These are phyloP conservation scores for Viola odorata DNA, from an alignment of 345 rosid genomes.

Conservation along the genomic window DNA sequence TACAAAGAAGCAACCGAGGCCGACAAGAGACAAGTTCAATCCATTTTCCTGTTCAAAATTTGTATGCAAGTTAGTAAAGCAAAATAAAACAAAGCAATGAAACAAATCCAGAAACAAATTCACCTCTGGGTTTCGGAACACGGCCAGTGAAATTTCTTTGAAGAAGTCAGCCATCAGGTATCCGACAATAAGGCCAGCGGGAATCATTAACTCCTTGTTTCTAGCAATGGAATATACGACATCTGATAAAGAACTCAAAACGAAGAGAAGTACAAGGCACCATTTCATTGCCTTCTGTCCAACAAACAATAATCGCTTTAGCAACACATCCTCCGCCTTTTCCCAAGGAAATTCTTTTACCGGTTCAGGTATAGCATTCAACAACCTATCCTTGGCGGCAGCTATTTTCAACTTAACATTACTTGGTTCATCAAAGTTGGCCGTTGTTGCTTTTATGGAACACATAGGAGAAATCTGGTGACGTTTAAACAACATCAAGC, in stretches of 20 bases:
- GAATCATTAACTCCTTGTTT: conserved; percentile 40
- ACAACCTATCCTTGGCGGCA: conserved; percentile 24
- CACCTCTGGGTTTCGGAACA: conserved; percentile 28
- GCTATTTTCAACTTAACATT: conserved; percentile 21
- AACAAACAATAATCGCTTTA: conserved; percentile 17
- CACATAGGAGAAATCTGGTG: conserved; percentile 7
- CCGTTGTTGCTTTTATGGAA: conserved; percentile 18
- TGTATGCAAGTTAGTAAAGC: neutral
- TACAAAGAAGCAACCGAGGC: conserved; percentile 31
- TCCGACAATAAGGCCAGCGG: conserved; percentile 45
- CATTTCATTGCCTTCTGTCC: conserved; percentile 38
- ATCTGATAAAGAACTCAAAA: conserved; percentile 34
- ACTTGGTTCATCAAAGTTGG: conserved; percentile 30
- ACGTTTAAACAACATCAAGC: neutral
- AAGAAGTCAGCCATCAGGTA: conserved; percentile 34
- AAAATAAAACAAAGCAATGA: neutral
- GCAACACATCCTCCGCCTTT: conserved; percentile 26
- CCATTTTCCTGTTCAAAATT: conserved; percentile 24
- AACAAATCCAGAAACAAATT: neutral
- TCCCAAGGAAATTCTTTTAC: conserved; percentile 44
- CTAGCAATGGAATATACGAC: conserved; percentile 29
- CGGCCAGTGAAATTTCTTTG: conserved; percentile 28
- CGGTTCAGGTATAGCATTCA: conserved; percentile 24
- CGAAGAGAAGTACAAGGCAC: conserved; percentile 21
- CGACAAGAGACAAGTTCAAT: conserved; percentile 18